Base-by-base conservation (phyloP, 2,329 filamentous ascomycete species). In the Amauroascus verrucosus region DNA sequence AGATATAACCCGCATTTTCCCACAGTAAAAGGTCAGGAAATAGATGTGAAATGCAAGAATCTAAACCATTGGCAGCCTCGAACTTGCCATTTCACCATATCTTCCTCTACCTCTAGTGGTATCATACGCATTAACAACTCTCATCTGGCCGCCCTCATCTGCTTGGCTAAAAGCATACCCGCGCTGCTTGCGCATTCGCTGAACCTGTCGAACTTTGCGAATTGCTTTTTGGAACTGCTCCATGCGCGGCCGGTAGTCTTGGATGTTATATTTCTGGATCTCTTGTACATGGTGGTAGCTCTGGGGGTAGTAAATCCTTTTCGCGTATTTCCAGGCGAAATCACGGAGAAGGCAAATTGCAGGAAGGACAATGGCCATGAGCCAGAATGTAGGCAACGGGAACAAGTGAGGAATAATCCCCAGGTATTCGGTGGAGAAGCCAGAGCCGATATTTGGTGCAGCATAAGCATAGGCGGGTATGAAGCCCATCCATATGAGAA, bases 171-270 rank as follows among this genome's bases (percentile, higher is more conserved):
- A 98, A 57, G 93, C 93, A 67, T 98, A 98, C 32, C 93, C 93
- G 65, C 93, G 86, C 74, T 98, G 93, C 74, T 98, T 98, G 67
- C 93, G 88, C 93, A 97, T 98, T 59, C 93, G 86, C 73, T 97
- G 93, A 38, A 97, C 93, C 72, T 98, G 93, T 49, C 93, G 83
- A 51, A 98, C 93, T 74, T 98, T 98, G 64, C 93, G 86, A 65
- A 98, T 97, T 20, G 93, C 93, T 73, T 98, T 98, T 73, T 98
- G 93, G 77, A 98, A 98, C 72, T 98, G 93, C 66, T 98, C 93
- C 93, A 98, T 98, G 65, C 93, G 84, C 57, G 93, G 93, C 65
- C 93, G 79, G 72, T 98, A 98, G 73, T 98, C 93, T 73, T 98
- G 93, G 56, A 98, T 95, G 64, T 98, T 98, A 75, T 97, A 98